Evolutionary conservation across 2,329 filamentous ascomycete species (phyloP).

Genomic region (Colletotrichum kahawae): DNA sequence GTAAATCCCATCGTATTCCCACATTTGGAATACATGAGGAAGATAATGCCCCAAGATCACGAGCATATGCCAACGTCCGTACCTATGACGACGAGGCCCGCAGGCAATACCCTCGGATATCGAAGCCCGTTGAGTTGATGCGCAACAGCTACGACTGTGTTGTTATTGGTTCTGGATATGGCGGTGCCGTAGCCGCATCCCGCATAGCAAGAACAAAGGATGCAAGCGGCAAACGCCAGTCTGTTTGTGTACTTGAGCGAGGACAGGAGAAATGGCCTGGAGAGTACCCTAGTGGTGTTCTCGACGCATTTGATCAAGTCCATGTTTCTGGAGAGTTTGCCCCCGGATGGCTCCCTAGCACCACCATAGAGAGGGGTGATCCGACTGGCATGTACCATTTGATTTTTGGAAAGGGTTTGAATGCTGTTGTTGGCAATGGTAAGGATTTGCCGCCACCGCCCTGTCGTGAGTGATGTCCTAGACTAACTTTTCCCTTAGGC

Average conservation of each 20-base stretch:
- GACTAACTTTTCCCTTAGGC: conserved; percentile 38
- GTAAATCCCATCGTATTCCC: conserved; percentile 30
- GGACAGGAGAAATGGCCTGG: conserved; percentile 71
- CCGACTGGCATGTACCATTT: conserved; percentile 69
- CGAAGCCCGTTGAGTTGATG: conserved; percentile 62
- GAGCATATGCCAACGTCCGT: conserved; percentile 30
- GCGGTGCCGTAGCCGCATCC: conserved; percentile 68
- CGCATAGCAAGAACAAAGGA: conserved; percentile 62
- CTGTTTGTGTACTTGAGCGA: conserved; percentile 68
- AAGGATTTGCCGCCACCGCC: conserved; percentile 21
- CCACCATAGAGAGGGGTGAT: conserved; percentile 52
- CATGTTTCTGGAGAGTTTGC: conserved; percentile 61
- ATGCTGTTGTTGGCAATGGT: conserved; percentile 65
- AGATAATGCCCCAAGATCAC: conserved; percentile 37
- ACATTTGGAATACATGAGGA: conserved; percentile 34
- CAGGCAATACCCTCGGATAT: conserved; percentile 56
- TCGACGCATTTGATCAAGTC: conserved; percentile 54
- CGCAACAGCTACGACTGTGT: conserved; percentile 66
- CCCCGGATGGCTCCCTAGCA: conserved; percentile 43
- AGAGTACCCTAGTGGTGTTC: conserved; percentile 60
- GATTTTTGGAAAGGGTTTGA: conserved; percentile 67
- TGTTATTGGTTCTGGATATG: conserved; percentile 73
- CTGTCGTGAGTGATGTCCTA: background rate
- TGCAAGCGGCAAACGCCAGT: conserved; percentile 44
- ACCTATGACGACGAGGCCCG: conserved; percentile 29